Conservation (phyloP, 2,329 filamentous ascomycete species). For the Fusarium heterosporum region DNA sequence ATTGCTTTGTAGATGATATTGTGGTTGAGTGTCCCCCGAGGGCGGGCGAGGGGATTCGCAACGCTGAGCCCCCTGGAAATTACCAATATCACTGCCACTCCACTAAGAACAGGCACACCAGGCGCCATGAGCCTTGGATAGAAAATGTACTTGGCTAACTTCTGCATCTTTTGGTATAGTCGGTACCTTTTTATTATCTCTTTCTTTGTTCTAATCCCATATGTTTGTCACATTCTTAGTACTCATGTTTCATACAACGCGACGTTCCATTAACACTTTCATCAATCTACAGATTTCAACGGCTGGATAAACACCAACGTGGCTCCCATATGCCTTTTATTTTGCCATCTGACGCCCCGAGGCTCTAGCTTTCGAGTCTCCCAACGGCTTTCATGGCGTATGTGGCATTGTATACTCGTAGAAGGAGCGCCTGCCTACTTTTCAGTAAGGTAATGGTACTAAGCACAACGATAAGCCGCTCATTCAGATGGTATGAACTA, state of each 20-base stretch:
- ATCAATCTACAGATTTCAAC: not conserved
- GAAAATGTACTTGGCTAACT: not conserved
- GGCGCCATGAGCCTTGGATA: not conserved
- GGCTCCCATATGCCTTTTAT: not conserved
- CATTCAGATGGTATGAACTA: too few relatives aligned
- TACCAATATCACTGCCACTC: conserved; percentile 3
- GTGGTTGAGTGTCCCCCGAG: not conserved
- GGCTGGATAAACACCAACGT: not conserved
- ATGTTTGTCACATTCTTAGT: conserved; percentile 11
- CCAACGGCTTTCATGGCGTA: not conserved
- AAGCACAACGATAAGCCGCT: not conserved
- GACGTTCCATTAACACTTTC: not conserved
- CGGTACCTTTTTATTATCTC: not conserved
- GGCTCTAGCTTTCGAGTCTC: not conserved
- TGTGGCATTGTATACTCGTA: not conserved
- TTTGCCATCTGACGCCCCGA: not conserved
- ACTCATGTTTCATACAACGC: not conserved
- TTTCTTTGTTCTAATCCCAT: not conserved
- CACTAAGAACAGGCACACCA: not conserved
- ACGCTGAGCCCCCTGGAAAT: conserved; percentile 11
- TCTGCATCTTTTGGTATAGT: not conserved
- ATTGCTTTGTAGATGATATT: not conserved
- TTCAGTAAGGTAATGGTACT: not conserved
- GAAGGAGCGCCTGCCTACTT: not conserved
- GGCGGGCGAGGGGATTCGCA: conserved; percentile 24